A percentile compares a stretch with the other conserved stretches of the same genome.
These are phyloP conservation scores for Neofusicoccum laricinum DNA, from an alignment of 2,329 filamentous ascomycete species.

Conservation along the genomic window DNA sequence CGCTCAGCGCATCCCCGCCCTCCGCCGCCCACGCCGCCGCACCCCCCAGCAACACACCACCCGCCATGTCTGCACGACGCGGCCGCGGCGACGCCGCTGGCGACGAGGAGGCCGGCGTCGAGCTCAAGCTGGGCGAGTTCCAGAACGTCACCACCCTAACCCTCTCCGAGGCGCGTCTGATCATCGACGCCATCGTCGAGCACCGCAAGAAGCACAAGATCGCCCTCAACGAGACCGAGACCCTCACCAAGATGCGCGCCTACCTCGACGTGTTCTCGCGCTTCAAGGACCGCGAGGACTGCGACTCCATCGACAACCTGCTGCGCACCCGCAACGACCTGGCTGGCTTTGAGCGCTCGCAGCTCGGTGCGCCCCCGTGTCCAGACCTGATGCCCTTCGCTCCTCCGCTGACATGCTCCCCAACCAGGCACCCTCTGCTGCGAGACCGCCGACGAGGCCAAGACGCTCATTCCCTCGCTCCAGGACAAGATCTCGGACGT, in stretches of 20 bases:
- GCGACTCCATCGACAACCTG: conserved; percentile 88
- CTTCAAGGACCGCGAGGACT: conserved; percentile 92
- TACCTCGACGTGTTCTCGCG: conserved; percentile 94
- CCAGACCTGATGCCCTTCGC: neutral
- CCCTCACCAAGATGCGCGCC: conserved; percentile 81
- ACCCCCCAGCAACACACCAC: neutral
- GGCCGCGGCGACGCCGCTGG: conserved; percentile 25
- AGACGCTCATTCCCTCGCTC: conserved; percentile 87
- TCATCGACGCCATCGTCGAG: conserved; percentile 84
- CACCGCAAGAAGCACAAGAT: conserved; percentile 70
- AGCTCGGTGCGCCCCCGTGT: conserved; percentile 64
- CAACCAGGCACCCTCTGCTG: conserved; percentile 79
- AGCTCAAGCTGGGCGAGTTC: conserved; percentile 89
- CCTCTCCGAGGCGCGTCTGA: conserved; percentile 84
- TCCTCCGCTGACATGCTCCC: conserved; percentile 18
- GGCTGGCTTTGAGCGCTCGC: conserved; percentile 88
- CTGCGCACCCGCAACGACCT: conserved; percentile 76
- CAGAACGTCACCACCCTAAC: conserved; percentile 88
- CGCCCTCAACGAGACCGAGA: conserved; percentile 34
- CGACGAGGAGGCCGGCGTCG: conserved; percentile 82
- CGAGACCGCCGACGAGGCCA: conserved; percentile 90
- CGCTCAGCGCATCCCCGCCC: neutral
- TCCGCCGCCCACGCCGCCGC: neutral
- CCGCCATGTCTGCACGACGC: conserved; percentile 29
- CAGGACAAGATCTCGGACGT: conserved; percentile 87